Conservation (phyloP, 176 grass and related monocot species). For the Saccharum officinarum region DNA sequence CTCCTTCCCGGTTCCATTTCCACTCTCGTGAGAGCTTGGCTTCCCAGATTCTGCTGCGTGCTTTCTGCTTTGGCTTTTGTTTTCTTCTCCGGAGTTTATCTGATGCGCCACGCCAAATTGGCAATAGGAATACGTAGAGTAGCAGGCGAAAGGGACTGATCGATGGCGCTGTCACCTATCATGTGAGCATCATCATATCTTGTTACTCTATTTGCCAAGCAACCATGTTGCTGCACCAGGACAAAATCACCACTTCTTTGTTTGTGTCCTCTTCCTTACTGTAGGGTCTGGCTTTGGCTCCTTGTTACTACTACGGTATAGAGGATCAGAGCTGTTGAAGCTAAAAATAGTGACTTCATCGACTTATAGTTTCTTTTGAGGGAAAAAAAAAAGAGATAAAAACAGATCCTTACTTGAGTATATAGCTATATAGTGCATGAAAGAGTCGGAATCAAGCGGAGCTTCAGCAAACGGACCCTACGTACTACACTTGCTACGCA, state of each 20-base stretch:
- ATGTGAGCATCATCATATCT: constrained; percentile 30
- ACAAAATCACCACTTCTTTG: constrained; percentile 7
- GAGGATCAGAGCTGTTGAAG: background rate
- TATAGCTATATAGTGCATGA: background rate
- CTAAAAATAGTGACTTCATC: background rate
- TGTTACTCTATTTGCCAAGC: constrained; percentile 14
- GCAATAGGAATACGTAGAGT: background rate
- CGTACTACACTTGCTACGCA: no score
- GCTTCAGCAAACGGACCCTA: background rate
- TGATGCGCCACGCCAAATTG: constrained; percentile 15
- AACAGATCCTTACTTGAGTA: background rate
- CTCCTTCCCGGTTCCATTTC: background rate
- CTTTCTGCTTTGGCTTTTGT: background rate
- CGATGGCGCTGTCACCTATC: constrained; percentile 13
- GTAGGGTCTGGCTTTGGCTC: background rate
- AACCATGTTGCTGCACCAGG: background rate
- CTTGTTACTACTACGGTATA: background rate
- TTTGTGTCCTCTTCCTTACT: background rate
- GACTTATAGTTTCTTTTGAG: background rate
- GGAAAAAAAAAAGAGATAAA: background rate
- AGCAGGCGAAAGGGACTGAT: background rate
- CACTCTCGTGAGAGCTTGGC: constrained; percentile 16
- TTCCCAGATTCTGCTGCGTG: constrained; percentile 17
- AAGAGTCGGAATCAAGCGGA: background rate
- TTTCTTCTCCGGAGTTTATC: background rate